Conservation (phyloP, 345 rosid species). For the Populus davidiana region DNA sequence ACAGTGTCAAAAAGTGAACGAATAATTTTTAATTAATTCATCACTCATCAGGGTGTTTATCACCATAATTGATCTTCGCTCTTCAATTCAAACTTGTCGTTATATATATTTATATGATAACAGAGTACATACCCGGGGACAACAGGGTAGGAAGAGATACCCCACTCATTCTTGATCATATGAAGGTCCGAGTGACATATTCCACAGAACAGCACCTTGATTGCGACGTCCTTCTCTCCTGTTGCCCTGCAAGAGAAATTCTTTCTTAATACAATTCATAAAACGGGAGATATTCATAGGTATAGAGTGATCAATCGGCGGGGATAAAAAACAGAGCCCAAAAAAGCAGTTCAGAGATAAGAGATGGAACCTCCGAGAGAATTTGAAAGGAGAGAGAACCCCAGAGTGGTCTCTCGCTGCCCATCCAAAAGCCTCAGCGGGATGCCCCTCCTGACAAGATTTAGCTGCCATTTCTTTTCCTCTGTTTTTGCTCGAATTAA, state of each 20-base stretch:
- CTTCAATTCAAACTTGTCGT: too few species aligned
- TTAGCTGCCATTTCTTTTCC: neutral
- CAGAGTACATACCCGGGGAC: neutral
- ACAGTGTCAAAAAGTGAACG: too few species aligned
- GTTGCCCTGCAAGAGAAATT: neutral
- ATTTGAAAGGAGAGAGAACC: neutral
- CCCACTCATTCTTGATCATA: neutral
- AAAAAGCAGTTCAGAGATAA: too few species aligned
- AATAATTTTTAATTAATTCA: too few species aligned
- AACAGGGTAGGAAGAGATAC: neutral
- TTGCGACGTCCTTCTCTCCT: neutral
- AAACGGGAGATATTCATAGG: neutral
- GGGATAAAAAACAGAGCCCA: too few species aligned
- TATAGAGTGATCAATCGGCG: neutral
- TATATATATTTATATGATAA: too few species aligned
- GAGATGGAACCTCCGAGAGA: neutral
- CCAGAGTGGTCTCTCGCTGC: neutral
- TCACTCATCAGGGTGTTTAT: too few species aligned
- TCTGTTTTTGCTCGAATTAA: neutral
- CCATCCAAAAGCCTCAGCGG: neutral
- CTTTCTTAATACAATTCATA: neutral
- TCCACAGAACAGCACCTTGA: neutral
- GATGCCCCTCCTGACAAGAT: neutral
- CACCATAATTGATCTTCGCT: too few species aligned
- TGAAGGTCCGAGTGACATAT: neutral